Base-by-base conservation (phyloP, 192 early-diverging fungal species). In the Linnemannia schmuckeri region DNA sequence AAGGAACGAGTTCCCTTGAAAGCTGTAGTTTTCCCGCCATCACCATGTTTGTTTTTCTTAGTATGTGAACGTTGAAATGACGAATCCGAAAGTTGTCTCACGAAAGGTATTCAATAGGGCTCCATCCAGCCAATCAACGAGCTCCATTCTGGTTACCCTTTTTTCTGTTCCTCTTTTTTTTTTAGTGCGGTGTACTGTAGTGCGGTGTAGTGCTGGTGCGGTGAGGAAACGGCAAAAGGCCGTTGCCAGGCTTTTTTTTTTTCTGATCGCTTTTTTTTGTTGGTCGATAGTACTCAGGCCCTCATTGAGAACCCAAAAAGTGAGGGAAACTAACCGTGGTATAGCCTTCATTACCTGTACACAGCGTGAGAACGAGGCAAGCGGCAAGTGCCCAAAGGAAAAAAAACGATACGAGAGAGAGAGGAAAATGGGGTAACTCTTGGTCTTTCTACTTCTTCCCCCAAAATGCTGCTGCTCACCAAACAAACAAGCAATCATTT, bases 161-260 rank as follows among this genome's bases (percentile, higher is more conserved):
- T 33, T 66, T 30, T 66, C 6, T 57, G 13, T 27, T n/a, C 24
- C 8, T 46, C 13, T 3, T 46, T 1, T 15, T 15, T 47, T 47
- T 15, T 13, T 52, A 15, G 55, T 4, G 6, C 3, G 3, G 55
- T n/a, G 55, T 57, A 22, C 22, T 57, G 55, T 66, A 13, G 61
- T 12, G 27, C 8, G 27, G 61, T 30, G n/a, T 47, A 12, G 46
- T 47, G 44, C n/a, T 12, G 44, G 44, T 7, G 54, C 0, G n/a
- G 24, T 24, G 55, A 70, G 20, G 38, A 70, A 40, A 40, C 69
- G 69, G 69, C 37, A 70, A 70, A 70, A 37, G 37, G 69, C 69
- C 37, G 69, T 70, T 70, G 69, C 69, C 69, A 37, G 69, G 69
- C 5, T 22, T 20, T 40, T 13, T 18, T 70, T 37, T 35, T 30